Percentiles rank a stretch among this genome's conserved stretches.
Evolutionary conservation across 2,329 filamentous ascomycete species (phyloP).

Genomic region (Fusarium tricinctum): DNA sequence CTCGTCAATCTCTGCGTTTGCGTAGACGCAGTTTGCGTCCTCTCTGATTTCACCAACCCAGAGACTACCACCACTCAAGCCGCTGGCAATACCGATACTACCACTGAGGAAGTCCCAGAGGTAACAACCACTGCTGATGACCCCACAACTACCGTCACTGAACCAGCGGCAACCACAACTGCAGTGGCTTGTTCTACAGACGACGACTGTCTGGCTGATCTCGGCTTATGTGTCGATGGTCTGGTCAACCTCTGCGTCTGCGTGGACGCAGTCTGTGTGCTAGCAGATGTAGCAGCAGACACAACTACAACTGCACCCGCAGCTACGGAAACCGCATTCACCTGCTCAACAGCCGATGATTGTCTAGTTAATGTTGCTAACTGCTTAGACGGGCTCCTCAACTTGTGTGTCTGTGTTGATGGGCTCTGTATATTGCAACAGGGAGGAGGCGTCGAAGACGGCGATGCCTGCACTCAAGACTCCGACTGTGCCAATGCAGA

Average conservation of each 20-base stretch:
- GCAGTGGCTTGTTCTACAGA: background rate
- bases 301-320: background rate
- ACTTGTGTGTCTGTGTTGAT: no score
- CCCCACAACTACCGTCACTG: background rate
- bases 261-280: background rate
- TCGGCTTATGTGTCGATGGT: slow-evolving; percentile 3
- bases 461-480: background rate
- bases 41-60: background rate
- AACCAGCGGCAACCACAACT: background rate
- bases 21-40: slow-evolving; percentile 8
- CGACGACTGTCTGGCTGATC: background rate
- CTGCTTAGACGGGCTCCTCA: no score
- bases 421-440: no score
- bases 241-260: slow-evolving; percentile 6
- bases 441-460: background rate
- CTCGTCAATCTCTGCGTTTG: slow-evolving; percentile 15
- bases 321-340: background rate
- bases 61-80: background rate
- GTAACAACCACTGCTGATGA: background rate
- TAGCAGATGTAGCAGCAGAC: background rate
- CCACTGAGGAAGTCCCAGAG: background rate
- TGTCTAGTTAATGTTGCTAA: background rate
- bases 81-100: background rate
- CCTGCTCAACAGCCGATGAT: slow-evolving; percentile 8
- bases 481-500: background rate